phyloP scores from a whole-genome alignment of 192 early-diverging fungal genomes.

The Pilaira anomala region DNA sequence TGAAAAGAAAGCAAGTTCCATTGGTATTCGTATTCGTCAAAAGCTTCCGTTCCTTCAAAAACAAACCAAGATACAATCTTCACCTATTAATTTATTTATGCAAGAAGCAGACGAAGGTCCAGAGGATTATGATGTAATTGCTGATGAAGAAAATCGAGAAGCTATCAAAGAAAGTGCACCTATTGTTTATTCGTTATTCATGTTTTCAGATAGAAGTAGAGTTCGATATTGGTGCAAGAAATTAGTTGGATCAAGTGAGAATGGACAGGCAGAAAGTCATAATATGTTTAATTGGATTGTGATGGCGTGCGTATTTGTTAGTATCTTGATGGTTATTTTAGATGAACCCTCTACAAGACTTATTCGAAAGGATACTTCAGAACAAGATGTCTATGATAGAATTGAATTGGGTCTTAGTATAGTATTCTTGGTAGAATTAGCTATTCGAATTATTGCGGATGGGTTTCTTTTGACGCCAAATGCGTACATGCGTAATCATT shows the following conservation, averaged over 20 bases:
- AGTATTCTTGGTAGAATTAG: constrained; percentile 50
- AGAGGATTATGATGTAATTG: constrained; percentile 31
- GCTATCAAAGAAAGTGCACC: constrained; percentile 14
- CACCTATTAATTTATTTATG: constrained; percentile 3
- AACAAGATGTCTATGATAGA: constrained; percentile 19
- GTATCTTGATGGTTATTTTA: constrained; percentile 33
- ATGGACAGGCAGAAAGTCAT: constrained; percentile 31
- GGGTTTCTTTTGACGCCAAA: constrained; percentile 51
- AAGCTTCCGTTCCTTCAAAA: background rate
- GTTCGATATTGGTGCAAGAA: constrained; percentile 43
- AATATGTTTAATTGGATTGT: constrained; percentile 48
- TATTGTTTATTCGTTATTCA: constrained; percentile 36
- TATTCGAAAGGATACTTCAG: constrained; percentile 13
- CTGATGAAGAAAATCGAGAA: constrained; percentile 30
- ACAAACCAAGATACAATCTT: background rate
- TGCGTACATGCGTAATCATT: constrained; percentile 46
- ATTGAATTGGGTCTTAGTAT: constrained; percentile 41
- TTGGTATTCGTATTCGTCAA: background rate
- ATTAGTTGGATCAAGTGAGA: constrained; percentile 36
- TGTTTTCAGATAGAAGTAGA: constrained; percentile 47
- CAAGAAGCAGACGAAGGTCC: constrained; percentile 16
- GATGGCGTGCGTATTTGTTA: constrained; percentile 44
- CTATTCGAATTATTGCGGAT: constrained; percentile 53
- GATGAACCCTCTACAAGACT: constrained; percentile 35
- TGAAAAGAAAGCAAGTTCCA: constrained; percentile 1